These are phyloP conservation scores for Globisporangium megalacanthum DNA, from an alignment of 352 stramenopile species.

Conservation along the genomic window DNA sequence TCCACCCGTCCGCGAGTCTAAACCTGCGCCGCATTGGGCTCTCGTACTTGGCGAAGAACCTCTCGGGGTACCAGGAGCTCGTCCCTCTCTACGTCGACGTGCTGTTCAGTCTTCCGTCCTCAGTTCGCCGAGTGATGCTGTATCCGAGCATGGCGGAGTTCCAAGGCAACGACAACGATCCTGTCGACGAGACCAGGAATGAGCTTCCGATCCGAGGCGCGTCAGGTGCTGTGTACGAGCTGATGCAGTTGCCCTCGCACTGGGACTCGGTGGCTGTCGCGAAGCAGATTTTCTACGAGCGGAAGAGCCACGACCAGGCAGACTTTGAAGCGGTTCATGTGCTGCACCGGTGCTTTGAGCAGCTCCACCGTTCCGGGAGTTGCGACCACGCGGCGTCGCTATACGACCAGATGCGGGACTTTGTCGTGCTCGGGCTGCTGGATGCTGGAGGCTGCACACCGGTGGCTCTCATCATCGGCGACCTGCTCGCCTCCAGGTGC, in stretches of 20 bases:
- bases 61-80: constrained; percentile 64
- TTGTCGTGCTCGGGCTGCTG: constrained; percentile 37
- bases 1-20: constrained; percentile 42
- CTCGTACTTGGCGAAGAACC: constrained; percentile 46
- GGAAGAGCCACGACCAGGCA: constrained; percentile 25
- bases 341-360: constrained; percentile 48
- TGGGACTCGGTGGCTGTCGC: constrained; percentile 65
- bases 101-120: constrained; percentile 48
- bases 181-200: constrained; percentile 2
- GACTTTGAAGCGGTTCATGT: constrained; percentile 40
- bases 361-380: constrained; percentile 21
- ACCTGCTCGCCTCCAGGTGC: constrained; percentile 13
- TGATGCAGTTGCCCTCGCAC: constrained; percentile 31
- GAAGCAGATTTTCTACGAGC: constrained; percentile 76
- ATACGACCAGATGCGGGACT: constrained; percentile 57
- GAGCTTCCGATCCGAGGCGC: constrained; percentile 47
- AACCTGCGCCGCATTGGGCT: constrained; percentile 63
- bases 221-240: constrained; percentile 45
- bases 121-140: constrained; percentile 38
- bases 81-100: constrained; percentile 76
- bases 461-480: constrained; percentile 26
- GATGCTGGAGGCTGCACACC: constrained; percentile 29
- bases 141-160: background rate
- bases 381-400: constrained; percentile 24
- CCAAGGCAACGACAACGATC: constrained; percentile 3